These are phyloP conservation scores for Boletus rubroflammeus DNA, from an alignment of 768 basidiomycete species.

Conservation along the genomic window DNA sequence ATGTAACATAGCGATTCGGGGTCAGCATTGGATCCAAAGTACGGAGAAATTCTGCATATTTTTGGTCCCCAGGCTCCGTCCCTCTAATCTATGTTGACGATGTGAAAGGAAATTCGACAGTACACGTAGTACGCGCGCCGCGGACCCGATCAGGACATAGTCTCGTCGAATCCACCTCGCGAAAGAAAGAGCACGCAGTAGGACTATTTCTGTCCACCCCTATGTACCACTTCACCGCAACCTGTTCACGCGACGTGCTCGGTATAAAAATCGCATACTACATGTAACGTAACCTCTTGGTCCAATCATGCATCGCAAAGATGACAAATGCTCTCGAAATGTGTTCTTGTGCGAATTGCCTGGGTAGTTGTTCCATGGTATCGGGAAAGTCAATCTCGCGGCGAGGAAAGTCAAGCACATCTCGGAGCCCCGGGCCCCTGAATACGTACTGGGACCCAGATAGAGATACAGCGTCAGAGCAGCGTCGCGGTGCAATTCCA, in stretches of 20 bases:
- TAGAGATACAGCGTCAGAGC: too few species aligned
- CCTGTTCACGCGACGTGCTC: neutral
- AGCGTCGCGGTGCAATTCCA: neutral
- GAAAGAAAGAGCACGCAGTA: neutral
- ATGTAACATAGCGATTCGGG: neutral
- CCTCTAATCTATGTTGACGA: neutral
- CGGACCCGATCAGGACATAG: neutral
- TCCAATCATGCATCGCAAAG: neutral
- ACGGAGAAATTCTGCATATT: neutral
- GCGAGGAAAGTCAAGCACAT: neutral
- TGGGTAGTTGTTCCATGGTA: neutral
- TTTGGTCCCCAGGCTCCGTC: neutral
- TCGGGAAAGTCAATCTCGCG: neutral
- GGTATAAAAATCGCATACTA: neutral
- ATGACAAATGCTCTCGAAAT: neutral
- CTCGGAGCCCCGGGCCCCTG: neutral
- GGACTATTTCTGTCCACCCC: neutral
- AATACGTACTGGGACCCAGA: neutral
- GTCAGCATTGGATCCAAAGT: neutral
- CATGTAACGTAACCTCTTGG: too few species aligned
- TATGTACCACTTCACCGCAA: neutral
- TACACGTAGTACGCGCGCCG: neutral
- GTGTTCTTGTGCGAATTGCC: neutral
- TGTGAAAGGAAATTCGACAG: neutral
- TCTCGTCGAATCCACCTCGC: neutral